A percentile compares a stretch with the other conserved stretches of the same genome.
Conservation (phyloP, 306 rosid genomes). For the Dicorynia guianensis region DNA sequence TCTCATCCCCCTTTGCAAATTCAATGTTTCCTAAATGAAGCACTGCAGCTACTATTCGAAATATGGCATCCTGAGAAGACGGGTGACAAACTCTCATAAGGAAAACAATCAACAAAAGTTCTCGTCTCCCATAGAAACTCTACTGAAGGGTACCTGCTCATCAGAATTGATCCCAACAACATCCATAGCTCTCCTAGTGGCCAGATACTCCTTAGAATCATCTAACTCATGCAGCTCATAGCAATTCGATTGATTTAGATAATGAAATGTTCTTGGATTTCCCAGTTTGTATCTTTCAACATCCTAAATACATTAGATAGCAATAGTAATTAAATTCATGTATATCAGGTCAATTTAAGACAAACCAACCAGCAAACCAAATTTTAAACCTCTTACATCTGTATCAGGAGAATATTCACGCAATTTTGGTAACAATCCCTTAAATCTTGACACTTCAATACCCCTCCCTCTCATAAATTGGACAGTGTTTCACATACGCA, state of each 20-base stretch:
- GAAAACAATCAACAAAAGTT: constrained; percentile 19
- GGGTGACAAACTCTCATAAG: constrained; percentile 22
- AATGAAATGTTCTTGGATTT: constrained; percentile 78
- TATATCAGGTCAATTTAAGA: constrained; percentile 14
- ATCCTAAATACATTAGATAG: constrained; percentile 57
- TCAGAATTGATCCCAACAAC: constrained; percentile 80
- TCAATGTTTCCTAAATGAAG: constrained; percentile 94
- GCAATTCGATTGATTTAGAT: constrained; percentile 88
- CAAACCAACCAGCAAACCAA: neutral
- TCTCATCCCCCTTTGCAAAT: constrained; percentile 74
- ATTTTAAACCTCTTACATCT: neutral
- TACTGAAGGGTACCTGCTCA: constrained; percentile 72
- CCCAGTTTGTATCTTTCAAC: constrained; percentile 75
- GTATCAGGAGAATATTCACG: neutral
- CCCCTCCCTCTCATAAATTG: neutral
- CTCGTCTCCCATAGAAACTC: constrained; percentile 8
- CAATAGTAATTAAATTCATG: constrained; percentile 30
- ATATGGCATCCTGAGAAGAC: constrained; percentile 82
- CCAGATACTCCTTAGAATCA: constrained; percentile 81
- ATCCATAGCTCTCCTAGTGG: constrained; percentile 92
- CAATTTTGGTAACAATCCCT: neutral
- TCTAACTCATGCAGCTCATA: constrained; percentile 73
- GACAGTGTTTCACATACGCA: no score
- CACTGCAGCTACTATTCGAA: constrained; percentile 86
- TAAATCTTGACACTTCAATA: no score